Base-by-base conservation (phyloP, 108 stramenopile genomes). In the Fragilaria crotonensis region DNA sequence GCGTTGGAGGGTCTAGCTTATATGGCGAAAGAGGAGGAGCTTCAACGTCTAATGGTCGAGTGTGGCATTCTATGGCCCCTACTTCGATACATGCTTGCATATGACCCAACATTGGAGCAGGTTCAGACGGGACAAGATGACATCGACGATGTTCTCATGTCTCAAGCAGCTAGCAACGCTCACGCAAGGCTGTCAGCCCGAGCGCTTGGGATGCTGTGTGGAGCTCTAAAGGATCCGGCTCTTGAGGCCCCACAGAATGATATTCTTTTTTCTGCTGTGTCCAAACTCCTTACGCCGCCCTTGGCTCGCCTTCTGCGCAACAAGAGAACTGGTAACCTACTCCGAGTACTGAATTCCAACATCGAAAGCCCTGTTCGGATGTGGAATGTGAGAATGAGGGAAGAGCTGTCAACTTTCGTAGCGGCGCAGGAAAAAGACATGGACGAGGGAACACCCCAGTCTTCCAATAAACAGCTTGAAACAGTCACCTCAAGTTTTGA, bases 301-400 rank as follows among this genome's bases (percentile, higher is more conserved):
- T 63, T 92, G 14, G 79, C 84, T 4, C 25, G 44, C 52, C 26
- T 87, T 33, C 73, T 92, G 11, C 63, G 85, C 2, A 80, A 84
- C 57, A 64, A 77, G 25, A 49, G 81, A 5, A 70, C 77, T 1
- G 64, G 57, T n/a, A 76, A 85, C 29, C 68, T 85, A 26, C 60
- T 92, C 14, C 56, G 62, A 29, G 63, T 69, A 17, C 54, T 92
- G 18, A 85, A 85, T 57, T 28, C 68, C 23, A 80, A 85, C 57
- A 58, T 77, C 22, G 82, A 87, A 72, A 78, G 64, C 23, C 74
- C 85, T 0, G 59, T 68, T 2, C 33, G 72, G 19, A 83, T 92
- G 17, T 92, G 90, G 90, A 87, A 87, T 59, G 54, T 63, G 4
- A 44, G 46, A 28, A 92, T 92, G 90, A 66, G 80, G 45, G 53